These are phyloP conservation scores for Colletotrichum zoysiae DNA, from an alignment of 2,329 filamentous ascomycete genomes.

Conservation along the genomic window DNA sequence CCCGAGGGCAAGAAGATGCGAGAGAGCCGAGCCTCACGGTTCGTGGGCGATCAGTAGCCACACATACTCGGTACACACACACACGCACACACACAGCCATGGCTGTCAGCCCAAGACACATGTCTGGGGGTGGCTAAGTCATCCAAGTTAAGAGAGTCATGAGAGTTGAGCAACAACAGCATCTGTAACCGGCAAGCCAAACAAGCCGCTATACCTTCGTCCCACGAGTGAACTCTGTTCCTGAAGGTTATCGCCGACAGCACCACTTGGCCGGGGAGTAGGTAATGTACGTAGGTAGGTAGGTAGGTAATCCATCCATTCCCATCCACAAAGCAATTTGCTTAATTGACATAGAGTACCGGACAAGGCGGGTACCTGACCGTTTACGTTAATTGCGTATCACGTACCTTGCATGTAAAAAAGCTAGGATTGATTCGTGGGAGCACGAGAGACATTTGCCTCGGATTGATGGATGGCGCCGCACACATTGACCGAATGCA, in stretches of 20 bases:
- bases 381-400: neutral
- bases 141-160: neutral
- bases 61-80: too few relatives aligned
- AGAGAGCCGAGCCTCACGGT: constrained; percentile 15
- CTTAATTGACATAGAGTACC: constrained; percentile 19
- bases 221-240: constrained; percentile 25
- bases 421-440: neutral
- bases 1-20: constrained; percentile 17
- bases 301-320: constrained; percentile 22
- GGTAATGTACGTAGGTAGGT: too few relatives aligned
- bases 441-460: neutral
- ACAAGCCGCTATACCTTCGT: constrained; percentile 14
- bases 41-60: constrained; percentile 26
- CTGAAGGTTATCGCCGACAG: neutral
- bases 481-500: neutral
- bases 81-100: neutral
- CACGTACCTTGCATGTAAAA: constrained; percentile 8
- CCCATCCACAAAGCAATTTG: constrained; percentile 13
- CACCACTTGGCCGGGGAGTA: neutral
- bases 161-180: neutral
- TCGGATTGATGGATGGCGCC: neutral
- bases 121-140: neutral
- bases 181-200: neutral
- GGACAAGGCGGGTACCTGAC: constrained; percentile 34
- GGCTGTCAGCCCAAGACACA: constrained; percentile 1